Evolutionary conservation across 163 green algal genomes (phyloP), one percentile per base, ranked within the genome.

Genomic region (Trebouxia gelatinosa): DNA sequence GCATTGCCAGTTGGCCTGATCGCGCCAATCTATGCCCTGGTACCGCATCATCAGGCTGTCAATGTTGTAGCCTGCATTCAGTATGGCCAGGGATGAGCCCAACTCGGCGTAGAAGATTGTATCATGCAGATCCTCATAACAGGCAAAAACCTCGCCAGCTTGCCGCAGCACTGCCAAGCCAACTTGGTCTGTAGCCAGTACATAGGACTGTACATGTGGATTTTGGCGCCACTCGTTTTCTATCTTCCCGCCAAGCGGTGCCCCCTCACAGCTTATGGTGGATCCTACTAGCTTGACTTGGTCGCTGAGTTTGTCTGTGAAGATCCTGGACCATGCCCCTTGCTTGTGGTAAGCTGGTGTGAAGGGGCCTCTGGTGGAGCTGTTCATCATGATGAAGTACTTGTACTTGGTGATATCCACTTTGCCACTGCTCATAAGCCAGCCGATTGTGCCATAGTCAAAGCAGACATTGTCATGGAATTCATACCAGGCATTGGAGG

Each of bases 361-460:
- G 81, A 88, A 88, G 17, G 84, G 84, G 23, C 84, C 84, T 26
- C 84, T 68, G 29, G 83, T 70, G 7, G 67, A 82, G 75, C 43
- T 79, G 71, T 88, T 88, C 74, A 88, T 82, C 57, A 88, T 82
- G 38, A 88, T 83, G 78, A 88, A 82, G 71, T 83, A 82, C 37
- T 79, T 78, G 76, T 88, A 88, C 6, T 59, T 31, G 6, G 32
- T n/a, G 16, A 74, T 54, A 26, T 88, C 65, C 2, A 87, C 74
- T 17, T 80, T 62, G 23, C 78, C 31, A 5, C 32, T 71, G 23
- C 62, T 48, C 29, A 91, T 28, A 31, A 83, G 74, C 89, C 89
- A 93, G 26, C 89, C 89, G 77, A 93, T 85, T 34, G 87, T 90
- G 67, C 89, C 87, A 85, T 86, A 93, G 80, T 90, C 85, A 71